Conservation (phyloP, 371 early-diverging fungal species). For the Mucor sp. region DNA sequence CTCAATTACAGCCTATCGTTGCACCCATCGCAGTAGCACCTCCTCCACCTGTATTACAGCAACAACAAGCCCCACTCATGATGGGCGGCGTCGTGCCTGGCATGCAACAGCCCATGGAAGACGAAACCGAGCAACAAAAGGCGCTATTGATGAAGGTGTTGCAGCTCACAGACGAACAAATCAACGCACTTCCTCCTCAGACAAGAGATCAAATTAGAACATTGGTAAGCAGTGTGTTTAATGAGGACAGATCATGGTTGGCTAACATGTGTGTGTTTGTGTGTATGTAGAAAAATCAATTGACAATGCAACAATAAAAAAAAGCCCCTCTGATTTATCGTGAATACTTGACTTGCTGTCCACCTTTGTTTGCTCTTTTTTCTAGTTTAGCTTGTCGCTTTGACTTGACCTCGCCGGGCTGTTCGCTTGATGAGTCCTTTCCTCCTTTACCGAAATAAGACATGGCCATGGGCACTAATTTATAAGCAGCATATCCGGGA, state of each 20-base stretch:
- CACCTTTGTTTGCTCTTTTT: constrained; percentile 53
- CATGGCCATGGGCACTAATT: constrained; percentile 56
- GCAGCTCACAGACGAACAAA: constrained; percentile 55
- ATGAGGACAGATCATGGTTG: background rate
- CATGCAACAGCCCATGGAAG: constrained; percentile 16
- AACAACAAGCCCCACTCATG: constrained; percentile 22
- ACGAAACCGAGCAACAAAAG: constrained; percentile 50
- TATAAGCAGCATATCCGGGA: constrained; percentile 66
- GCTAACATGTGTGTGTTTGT: background rate
- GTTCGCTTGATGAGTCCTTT: constrained; percentile 15
- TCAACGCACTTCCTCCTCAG: constrained; percentile 55
- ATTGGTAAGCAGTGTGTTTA: constrained; percentile 38
- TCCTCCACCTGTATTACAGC: constrained; percentile 6
- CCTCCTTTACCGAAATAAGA: constrained; percentile 48
- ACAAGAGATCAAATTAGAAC: constrained; percentile 56
- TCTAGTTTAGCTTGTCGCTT: constrained; percentile 66
- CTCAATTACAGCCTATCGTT: constrained; percentile 19
- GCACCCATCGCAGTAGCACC: constrained; percentile 27
- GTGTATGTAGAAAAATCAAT: constrained; percentile 30
- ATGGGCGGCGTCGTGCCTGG: constrained; percentile 14
- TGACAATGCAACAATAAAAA: constrained; percentile 29
- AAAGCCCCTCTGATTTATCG: constrained; percentile 10
- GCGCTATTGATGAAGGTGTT: constrained; percentile 56
- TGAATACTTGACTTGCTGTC: constrained; percentile 49
- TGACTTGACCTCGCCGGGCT: constrained; percentile 41